Conservation (phyloP, 2,329 filamentous ascomycete species). For the Cadophora gregata region DNA sequence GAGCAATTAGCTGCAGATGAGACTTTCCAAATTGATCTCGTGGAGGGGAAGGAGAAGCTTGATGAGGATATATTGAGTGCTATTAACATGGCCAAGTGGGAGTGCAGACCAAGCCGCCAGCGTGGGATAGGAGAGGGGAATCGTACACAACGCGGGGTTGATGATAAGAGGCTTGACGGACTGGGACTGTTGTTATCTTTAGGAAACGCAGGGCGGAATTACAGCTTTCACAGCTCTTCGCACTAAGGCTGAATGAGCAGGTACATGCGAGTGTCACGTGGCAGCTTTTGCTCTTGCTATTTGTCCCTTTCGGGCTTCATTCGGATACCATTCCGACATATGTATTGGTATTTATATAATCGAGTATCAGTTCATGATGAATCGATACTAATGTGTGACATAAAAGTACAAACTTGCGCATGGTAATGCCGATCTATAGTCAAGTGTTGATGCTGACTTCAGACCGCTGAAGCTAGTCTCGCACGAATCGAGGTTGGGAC, state of each 20-base stretch:
- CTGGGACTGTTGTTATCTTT: conserved; percentile 24
- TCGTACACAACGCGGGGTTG: conserved; percentile 15
- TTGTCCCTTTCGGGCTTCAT: too few species aligned
- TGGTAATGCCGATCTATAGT: too few species aligned
- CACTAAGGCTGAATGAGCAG: conserved; percentile 45
- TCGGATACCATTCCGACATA: too few species aligned
- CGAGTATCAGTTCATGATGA: too few species aligned
- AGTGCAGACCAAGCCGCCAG: not conserved
- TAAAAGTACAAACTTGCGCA: too few species aligned
- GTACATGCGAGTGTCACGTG: not conserved
- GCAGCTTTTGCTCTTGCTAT: too few species aligned
- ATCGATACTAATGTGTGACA: too few species aligned
- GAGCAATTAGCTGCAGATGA: conserved; percentile 1
- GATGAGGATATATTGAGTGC: conserved; percentile 15
- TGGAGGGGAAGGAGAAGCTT: not conserved
- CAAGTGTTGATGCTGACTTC: too few species aligned
- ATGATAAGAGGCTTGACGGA: not conserved
- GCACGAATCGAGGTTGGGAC: too few species aligned
- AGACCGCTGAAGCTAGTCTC: too few species aligned
- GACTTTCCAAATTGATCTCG: not conserved
- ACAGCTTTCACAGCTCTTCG: conserved; percentile 40
- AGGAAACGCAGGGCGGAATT: conserved; percentile 50
- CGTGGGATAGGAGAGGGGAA: not conserved
- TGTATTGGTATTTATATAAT: too few species aligned
- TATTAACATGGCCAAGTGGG: conserved; percentile 21